Evolutionary conservation across 306 rosid species (phyloP).

Genomic region (Vicia villosa): DNA sequence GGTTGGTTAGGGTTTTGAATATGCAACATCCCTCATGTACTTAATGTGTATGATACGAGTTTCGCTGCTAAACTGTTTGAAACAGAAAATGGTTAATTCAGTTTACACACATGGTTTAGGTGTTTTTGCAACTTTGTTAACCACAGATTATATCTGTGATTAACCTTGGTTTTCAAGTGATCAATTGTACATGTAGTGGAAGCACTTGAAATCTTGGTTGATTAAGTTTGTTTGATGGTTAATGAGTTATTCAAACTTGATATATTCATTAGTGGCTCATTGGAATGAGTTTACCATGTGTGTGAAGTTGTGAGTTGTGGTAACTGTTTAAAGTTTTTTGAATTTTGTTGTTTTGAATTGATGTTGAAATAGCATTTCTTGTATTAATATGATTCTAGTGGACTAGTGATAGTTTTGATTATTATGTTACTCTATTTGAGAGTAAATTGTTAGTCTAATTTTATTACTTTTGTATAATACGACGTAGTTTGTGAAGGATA

Average conservation of each 20-base stretch:
- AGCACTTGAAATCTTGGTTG: neutral
- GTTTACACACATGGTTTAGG: too few species aligned
- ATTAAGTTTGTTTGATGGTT: neutral
- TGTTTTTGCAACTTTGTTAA: too few species aligned
- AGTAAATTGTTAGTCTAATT: neutral
- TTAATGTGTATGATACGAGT: too few species aligned
- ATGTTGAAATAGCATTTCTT: neutral
- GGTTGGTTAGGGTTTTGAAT: too few species aligned
- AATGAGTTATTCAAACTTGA: neutral
- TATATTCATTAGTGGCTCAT: too few species aligned
- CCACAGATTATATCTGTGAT: too few species aligned
- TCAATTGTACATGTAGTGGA: too few species aligned
- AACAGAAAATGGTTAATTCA: too few species aligned
- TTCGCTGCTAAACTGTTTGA: too few species aligned
- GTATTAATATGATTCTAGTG: neutral
- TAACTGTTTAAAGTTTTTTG: neutral
- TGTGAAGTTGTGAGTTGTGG: neutral
- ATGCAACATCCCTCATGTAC: too few species aligned
- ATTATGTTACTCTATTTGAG: slow-evolving; percentile 5
- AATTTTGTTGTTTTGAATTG: neutral
- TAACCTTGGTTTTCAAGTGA: too few species aligned
- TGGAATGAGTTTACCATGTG: neutral
- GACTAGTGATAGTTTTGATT: slow-evolving; percentile 7
- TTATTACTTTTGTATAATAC: neutral
- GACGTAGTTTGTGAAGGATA: neutral